phyloP scores from a whole-genome alignment of 345 rosid genomes.

The Pugionium cornutum region DNA sequence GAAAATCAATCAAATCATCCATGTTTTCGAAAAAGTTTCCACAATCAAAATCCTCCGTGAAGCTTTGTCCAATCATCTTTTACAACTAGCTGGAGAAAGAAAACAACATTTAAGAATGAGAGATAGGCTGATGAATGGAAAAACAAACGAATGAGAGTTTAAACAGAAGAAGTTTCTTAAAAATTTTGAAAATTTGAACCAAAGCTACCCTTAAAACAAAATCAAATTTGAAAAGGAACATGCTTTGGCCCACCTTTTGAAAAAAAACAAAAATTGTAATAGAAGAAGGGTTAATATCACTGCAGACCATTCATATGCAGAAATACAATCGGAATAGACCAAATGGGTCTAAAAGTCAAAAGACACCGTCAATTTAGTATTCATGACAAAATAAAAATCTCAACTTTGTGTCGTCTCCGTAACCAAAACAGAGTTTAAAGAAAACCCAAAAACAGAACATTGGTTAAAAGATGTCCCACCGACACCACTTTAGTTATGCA shows the following conservation, averaged over 20 bases:
- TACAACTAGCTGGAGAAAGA: conserved; percentile 29
- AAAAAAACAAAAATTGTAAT: no score
- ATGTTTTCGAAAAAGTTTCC: conserved; percentile 94
- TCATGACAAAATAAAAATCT: conserved; percentile 4
- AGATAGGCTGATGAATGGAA: no score
- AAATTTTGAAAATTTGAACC: conserved; percentile 26
- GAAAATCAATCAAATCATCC: conserved; percentile 84
- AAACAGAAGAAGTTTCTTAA: conserved; percentile 31
- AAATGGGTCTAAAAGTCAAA: conserved; percentile 26
- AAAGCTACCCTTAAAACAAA: conserved; percentile 29
- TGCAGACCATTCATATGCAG: conserved; percentile 12
- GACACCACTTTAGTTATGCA: conserved; percentile 21
- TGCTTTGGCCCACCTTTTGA: conserved; percentile 33
- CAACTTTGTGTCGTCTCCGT: not conserved
- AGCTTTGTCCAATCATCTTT: conserved; percentile 70
- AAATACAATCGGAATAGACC: conserved; percentile 25
- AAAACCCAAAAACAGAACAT: not conserved
- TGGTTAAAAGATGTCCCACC: conserved; percentile 16
- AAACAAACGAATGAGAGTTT: not conserved
- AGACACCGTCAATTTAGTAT: conserved; percentile 30
- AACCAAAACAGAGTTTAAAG: conserved; percentile 11
- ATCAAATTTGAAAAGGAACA: conserved; percentile 34
- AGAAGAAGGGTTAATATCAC: not conserved
- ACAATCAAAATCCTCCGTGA: conserved; percentile 81
- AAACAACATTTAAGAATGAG: not conserved